Base-by-base conservation (phyloP, 352 stramenopile genomes). In the Phytopythium sindhum region DNA sequence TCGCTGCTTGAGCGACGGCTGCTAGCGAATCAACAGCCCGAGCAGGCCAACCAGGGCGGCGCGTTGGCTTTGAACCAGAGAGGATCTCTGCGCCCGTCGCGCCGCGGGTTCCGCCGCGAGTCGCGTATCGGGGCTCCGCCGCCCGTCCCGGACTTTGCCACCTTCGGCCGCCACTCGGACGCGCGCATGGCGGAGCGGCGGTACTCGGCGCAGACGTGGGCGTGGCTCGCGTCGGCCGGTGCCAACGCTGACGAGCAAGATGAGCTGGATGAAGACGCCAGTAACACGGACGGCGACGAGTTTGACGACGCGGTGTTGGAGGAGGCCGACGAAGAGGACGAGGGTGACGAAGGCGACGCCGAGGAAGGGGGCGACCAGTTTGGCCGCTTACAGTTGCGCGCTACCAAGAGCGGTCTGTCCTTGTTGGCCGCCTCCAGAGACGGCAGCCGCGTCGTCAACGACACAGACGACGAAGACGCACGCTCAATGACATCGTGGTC, bases 181-280 rank as follows among this genome's bases (percentile, higher is more conserved):
- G 71, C 77, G 14, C 77, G 80, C 5, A 75, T 88, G 53, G 74
- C 79, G 17, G 72, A 80, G 61, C 74, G 80, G 17, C 69, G 72
- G 11, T 58, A 73, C 39, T 80, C 80, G 6, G 72, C 80, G 4
- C 77, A 86, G 55, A 89, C 80, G 24, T 89, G 80, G 80, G 68
- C 68, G 12, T 89, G 80, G 80, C 53, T 75, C 48, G 41, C 60
- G 47, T 29, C 68, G 23, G 64, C 61, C 21, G 26, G 37, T 2
- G 65, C 59, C 7, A 55, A 60, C 12, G 62, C 68, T 48, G 57
- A 29, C 21, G 60, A 72, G 15, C 50, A 68, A 47, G 53, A 65
- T 45, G 19, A 58, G 12, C 1, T 67, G 45, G 11, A 24, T 2
- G 48, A 55, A 15, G 48, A 21, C 26, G 19, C 15, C 14, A 26